Base-by-base conservation (phyloP, 164 flowering plant genomes). In the Cinnamomum micranthum region DNA sequence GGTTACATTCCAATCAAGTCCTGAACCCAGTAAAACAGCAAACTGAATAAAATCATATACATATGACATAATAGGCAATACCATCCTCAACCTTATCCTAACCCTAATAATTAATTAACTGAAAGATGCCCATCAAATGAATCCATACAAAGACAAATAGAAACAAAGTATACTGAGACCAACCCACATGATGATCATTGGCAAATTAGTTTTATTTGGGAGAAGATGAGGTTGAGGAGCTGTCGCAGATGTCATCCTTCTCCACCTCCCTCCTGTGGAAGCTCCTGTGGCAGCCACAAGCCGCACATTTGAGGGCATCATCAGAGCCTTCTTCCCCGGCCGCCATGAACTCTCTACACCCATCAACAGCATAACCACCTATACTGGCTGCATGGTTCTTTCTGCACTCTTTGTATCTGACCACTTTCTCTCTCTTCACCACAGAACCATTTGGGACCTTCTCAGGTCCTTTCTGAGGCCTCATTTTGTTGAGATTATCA, bases 261-360 rank as follows among this genome's bases (percentile, higher is more conserved):
- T 73, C 81, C 10, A 71, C 72, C 62, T 82, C 85, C 72, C 74
- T 78, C 71, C 67, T 80, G 51, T 83, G 85, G 67, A 83, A 83
- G 66, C 77, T 83, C 71, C 83, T 78, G 81, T 83, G 85, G 70
- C 85, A 83, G 72, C 67, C 73, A 71, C 85, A 83, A 70, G 85
- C 85, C 22, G 85, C 83, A 66, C 85, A 80, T 66, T 71, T 74
- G 31, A 83, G 79, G 41, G 80, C 79, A 25, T 76, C 85, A 72
- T 75, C 76, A 1, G 85, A 76, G 33, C 85, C 85, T 78, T 83
- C 85, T 41, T 78, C 83, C 10, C 85, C 85, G 20, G 77, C 23
- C 47, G 85, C 81, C 81, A 80, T 80, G 81, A 83, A 83, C 60
- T 80, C 85, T 19, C 81, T 71, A 63, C 85, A 80, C 11, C 85